phyloP scores from a whole-genome alignment of 148 eudicot genomes.

The Nyssa sinensis region DNA sequence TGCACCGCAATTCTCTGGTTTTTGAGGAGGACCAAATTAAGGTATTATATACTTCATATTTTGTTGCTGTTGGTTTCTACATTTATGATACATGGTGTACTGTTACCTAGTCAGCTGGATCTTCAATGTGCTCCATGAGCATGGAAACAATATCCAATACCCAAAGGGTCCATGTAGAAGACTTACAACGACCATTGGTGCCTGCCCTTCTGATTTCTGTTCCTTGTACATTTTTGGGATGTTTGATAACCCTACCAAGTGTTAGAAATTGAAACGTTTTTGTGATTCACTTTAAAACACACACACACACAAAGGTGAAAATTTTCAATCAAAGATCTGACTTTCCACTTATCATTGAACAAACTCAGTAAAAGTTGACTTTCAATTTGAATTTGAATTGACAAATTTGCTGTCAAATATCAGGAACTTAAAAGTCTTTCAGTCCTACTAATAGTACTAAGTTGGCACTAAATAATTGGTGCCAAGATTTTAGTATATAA shows the following conservation, averaged over 20 bases:
- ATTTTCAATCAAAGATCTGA: background rate
- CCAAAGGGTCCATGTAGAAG: background rate
- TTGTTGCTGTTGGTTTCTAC: background rate
- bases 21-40: slow-evolving; percentile 68
- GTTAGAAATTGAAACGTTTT: background rate
- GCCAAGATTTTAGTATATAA: too few relatives aligned
- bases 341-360: background rate
- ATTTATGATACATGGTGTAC: background rate
- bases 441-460: background rate
- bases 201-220: background rate
- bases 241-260: background rate
- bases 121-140: background rate
- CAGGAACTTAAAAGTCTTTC: background rate
- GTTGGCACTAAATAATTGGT: too few relatives aligned
- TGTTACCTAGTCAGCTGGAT: background rate
- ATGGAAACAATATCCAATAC: background rate
- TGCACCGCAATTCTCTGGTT: slow-evolving; percentile 51
- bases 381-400: background rate
- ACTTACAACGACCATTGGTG: background rate
- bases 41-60: slow-evolving; percentile 34
- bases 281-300: background rate
- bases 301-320: too few relatives aligned
- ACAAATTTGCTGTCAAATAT: background rate
- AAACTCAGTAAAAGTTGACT: background rate
- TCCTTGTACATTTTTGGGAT: too few relatives aligned